Percentiles rank a stretch among this genome's conserved stretches.
Evolutionary conservation across 768 basidiomycete species (phyloP).

Genomic region (Russula brevipes): DNA sequence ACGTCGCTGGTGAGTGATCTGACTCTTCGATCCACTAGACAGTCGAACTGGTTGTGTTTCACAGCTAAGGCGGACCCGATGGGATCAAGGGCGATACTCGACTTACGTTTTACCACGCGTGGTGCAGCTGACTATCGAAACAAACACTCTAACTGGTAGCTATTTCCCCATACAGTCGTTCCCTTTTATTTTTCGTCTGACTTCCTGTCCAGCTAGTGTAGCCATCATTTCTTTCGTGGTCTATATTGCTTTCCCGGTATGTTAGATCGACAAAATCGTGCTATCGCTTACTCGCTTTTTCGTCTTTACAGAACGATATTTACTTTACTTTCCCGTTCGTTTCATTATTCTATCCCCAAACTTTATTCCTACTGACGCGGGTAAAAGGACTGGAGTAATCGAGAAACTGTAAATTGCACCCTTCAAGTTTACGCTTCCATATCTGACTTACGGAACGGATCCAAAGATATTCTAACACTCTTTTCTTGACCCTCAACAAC

Average conservation of each 20-base stretch:
- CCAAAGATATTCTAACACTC: conserved; percentile 8
- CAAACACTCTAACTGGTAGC: conserved; percentile 25
- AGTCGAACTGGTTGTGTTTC: background rate
- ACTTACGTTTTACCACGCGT: conserved; percentile 24
- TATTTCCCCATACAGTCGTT: background rate
- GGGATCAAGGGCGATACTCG: background rate
- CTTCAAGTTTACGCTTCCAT: background rate
- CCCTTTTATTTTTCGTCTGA: background rate
- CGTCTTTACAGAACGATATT: conserved; percentile 5
- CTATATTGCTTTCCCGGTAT: conserved; percentile 13
- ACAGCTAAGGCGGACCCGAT: background rate
- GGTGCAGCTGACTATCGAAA: conserved; percentile 29
- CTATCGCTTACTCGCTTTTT: background rate
- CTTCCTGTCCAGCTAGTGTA: conserved; percentile 6
- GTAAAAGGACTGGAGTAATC: conserved; percentile 23
- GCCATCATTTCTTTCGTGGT: conserved; percentile 9
- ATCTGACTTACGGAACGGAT: background rate
- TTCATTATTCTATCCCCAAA: background rate
- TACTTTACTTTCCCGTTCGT: conserved; percentile 12
- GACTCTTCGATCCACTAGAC: background rate
- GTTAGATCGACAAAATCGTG: background rate
- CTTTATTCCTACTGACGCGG: background rate
- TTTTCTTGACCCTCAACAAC: conserved; percentile 7
- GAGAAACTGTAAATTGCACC: conserved; percentile 18
- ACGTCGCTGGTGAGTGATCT: conserved; percentile 1